phyloP scores from a whole-genome alignment of 2,329 filamentous ascomycete genomes.

The Microdochium bolleyi region DNA sequence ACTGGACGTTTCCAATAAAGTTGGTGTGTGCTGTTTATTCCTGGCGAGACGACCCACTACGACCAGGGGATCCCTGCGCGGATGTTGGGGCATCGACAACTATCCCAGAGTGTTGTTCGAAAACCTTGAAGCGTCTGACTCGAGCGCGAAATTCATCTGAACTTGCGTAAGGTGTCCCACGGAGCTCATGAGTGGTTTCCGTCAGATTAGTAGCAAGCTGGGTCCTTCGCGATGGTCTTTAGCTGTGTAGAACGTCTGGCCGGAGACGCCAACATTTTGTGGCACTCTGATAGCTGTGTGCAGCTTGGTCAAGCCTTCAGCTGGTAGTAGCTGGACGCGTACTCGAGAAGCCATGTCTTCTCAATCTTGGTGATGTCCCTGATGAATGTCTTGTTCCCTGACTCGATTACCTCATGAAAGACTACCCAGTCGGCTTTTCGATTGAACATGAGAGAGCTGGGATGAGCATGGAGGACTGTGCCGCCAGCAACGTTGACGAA shows the following conservation, averaged over 20 bases:
- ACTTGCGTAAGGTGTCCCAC: background rate
- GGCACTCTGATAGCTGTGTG: no score
- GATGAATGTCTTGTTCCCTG: conserved; percentile 80
- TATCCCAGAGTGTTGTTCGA: no score
- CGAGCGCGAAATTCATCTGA: background rate
- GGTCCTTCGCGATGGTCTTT: no score
- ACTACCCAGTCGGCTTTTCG: conserved; percentile 95
- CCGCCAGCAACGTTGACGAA: conserved; percentile 80
- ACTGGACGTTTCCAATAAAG: background rate
- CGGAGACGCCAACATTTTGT: no score
- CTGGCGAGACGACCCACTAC: background rate
- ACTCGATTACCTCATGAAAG: conserved; percentile 90
- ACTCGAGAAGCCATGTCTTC: conserved; percentile 85
- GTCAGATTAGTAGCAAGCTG: no score
- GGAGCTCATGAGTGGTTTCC: no score
- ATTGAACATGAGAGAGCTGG: conserved; percentile 91
- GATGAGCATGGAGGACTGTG: conserved; percentile 76
- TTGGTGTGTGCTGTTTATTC: background rate
- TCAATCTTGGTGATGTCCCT: conserved; percentile 89
- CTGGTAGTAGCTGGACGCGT: conserved; percentile 76
- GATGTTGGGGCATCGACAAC: no score
- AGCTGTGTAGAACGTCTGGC: no score
- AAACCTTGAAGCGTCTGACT: background rate
- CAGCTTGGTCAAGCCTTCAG: conserved; percentile 28
- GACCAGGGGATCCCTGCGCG: no score